phyloP scores from a whole-genome alignment of 805 yeast genomes.

The Hanseniaspora jakobsenii region DNA sequence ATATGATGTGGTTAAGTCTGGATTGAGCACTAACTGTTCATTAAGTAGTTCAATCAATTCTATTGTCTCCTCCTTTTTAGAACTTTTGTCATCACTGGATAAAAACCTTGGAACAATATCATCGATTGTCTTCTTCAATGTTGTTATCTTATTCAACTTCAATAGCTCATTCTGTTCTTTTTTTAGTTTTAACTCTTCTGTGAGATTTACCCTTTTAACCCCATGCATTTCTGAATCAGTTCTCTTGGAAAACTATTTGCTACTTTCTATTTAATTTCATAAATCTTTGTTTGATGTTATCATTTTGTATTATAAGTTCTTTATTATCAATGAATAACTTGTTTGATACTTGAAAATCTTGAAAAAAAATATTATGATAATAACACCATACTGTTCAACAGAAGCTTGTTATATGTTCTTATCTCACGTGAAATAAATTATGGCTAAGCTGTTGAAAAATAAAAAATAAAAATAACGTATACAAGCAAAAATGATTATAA shows the following conservation, averaged over 20 bases:
- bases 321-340: too few relatives aligned
- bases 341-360: too few relatives aligned
- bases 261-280: background rate
- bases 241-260: too few relatives aligned
- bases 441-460: background rate
- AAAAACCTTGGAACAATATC: too few relatives aligned
- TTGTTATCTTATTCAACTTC: constrained; percentile 50
- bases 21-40: constrained; percentile 45
- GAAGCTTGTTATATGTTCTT: too few relatives aligned
- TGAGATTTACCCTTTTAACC: constrained; percentile 45
- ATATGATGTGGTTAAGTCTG: constrained; percentile 86
- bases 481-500: constrained; percentile 35
- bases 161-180: constrained; percentile 47
- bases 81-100: too few relatives aligned
- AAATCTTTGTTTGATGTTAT: background rate
- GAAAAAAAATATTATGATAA: background rate
- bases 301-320: too few relatives aligned
- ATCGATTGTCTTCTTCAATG: too few relatives aligned
- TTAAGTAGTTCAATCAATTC: constrained; percentile 25
- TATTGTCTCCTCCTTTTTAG: background rate
- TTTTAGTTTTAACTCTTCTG: constrained; percentile 42
- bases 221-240: constrained; percentile 65
- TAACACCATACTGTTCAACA: too few relatives aligned
- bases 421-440: too few relatives aligned
- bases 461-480: background rate